Evolutionary conservation across 371 early-diverging fungal genomes (phyloP).

Genomic region (Mortierella sp.): DNA sequence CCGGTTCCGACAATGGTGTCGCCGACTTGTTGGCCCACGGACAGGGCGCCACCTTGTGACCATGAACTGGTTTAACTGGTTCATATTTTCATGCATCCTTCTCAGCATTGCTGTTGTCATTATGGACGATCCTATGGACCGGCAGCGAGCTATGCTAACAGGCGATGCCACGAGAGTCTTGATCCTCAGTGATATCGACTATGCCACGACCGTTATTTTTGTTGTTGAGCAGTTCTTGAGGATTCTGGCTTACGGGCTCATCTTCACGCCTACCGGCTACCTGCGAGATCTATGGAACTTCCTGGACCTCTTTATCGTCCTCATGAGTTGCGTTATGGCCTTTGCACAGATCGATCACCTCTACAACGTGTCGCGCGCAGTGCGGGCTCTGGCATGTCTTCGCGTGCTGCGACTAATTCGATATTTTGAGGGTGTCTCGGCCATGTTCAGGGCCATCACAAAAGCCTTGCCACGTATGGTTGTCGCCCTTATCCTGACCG

Average conservation of each 20-base stretch:
- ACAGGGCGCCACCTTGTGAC: conserved; percentile 33
- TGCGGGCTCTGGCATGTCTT: conserved; percentile 56
- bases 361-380: conserved; percentile 64
- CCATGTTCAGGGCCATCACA: conserved; percentile 59
- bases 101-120: conserved; percentile 58
- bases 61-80: conserved; percentile 56
- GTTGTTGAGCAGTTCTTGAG: conserved; percentile 57
- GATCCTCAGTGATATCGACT: conserved; percentile 53
- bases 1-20: conserved; percentile 67
- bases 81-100: conserved; percentile 55
- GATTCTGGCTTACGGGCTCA: conserved; percentile 58
- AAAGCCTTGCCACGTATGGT: conserved; percentile 63
- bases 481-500: conserved; percentile 58
- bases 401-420: conserved; percentile 60
- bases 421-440: conserved; percentile 59
- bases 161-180: conserved; percentile 22
- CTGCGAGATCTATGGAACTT: conserved; percentile 60
- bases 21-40: conserved; percentile 65
- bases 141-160: conserved; percentile 36
- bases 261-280: conserved; percentile 62
- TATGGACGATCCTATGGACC: conserved; percentile 67
- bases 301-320: conserved; percentile 55
- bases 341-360: conserved; percentile 59
- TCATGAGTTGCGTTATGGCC: conserved; percentile 56
- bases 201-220: conserved; percentile 51